Conservation (phyloP, 2,329 filamentous ascomycete species). For the Penicillium sp. region DNA sequence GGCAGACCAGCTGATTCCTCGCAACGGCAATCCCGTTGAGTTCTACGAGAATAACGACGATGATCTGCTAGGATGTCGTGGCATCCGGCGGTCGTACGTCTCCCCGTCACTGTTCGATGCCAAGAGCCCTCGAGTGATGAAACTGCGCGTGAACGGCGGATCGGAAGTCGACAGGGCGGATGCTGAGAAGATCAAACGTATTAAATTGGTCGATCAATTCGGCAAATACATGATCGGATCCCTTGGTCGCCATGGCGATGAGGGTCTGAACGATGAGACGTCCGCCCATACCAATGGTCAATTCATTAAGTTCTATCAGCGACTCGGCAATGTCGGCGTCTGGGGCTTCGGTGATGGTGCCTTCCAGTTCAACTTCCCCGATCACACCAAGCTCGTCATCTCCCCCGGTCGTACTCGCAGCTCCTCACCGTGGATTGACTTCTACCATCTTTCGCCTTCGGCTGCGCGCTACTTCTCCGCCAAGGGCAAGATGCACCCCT, state of each 20-base stretch:
- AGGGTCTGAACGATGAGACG: constrained; percentile 29
- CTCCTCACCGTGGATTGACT: constrained; percentile 46
- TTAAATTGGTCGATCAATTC: constrained; percentile 51
- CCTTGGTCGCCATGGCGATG: constrained; percentile 42
- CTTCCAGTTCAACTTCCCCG: constrained; percentile 54
- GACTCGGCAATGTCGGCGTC: constrained; percentile 53
- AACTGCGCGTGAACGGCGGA: constrained; percentile 32
- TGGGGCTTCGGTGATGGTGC: constrained; percentile 52
- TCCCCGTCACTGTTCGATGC: constrained; percentile 42
- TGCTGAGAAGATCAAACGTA: constrained; percentile 48
- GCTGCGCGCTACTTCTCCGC: constrained; percentile 45
- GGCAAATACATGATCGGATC: constrained; percentile 54
- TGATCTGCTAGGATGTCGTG: constrained; percentile 32
- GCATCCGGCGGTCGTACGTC: constrained; percentile 43
- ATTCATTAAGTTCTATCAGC: constrained; percentile 52
- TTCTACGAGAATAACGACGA: constrained; percentile 48
- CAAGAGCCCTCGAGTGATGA: constrained; percentile 34
- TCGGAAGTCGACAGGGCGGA: constrained; percentile 39
- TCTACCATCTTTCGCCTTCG: constrained; percentile 49
- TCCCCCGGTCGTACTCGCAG: constrained; percentile 40
- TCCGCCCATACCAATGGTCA: constrained; percentile 31
- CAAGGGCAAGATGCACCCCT: constrained; percentile 43
- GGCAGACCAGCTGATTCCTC: constrained; percentile 45
- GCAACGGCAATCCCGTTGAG: constrained; percentile 43
- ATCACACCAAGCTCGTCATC: constrained; percentile 53